Base-by-base conservation (phyloP, 371 early-diverging fungal species). In the Lichtheimia hyalospora region DNA sequence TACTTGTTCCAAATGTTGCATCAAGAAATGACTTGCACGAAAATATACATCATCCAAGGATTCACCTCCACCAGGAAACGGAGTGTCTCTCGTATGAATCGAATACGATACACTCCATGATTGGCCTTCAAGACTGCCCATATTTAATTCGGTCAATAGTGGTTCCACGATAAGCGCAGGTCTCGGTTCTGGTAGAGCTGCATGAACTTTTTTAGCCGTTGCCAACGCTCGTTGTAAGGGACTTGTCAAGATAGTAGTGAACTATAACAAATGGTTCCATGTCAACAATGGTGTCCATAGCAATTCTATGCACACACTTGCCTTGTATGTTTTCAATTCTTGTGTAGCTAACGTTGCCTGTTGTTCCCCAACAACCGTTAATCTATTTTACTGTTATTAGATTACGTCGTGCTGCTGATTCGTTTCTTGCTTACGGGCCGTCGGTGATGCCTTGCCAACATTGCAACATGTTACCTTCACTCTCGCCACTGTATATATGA, bases 391-490 rank as follows among this genome's bases (percentile, higher is more conserved):
- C 25, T 5, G 34, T 13, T 14, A 21, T 23, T n/a, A 23, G 14
- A 14, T 50, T 23, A 6, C 7, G 50, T 50, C 21, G 24, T 16
- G 1, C 5, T 23, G 14, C 50, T 16, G 5, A 52, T 23, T 2
- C 6, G n/a, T 1, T 28, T 16, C 13, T 13, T 5, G 34, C 52
- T 52, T 52, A 52, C 52, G 52, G 52, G 4, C 52, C 52, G 12
- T 52, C 52, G 21, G 52, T 52, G 12, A 52, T 52, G 25, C 52
- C 52, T 52, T 52, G 52, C 52, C 52, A 52, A n/a, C 21, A 34
- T 34, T 52, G 52, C 34, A 52, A 18, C 21, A 52, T 18, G 52
- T 52, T 52, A 8, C 52, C 52, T 14, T 5, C 34, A 27, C 52
- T 52, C 16, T 52, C 52, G 21, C 52, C 52, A 34, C 52, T 52